Evolutionary conservation across 345 rosid species (phyloP), one percentile per base, ranked within the genome.

Genomic region (Pistacia vera): DNA sequence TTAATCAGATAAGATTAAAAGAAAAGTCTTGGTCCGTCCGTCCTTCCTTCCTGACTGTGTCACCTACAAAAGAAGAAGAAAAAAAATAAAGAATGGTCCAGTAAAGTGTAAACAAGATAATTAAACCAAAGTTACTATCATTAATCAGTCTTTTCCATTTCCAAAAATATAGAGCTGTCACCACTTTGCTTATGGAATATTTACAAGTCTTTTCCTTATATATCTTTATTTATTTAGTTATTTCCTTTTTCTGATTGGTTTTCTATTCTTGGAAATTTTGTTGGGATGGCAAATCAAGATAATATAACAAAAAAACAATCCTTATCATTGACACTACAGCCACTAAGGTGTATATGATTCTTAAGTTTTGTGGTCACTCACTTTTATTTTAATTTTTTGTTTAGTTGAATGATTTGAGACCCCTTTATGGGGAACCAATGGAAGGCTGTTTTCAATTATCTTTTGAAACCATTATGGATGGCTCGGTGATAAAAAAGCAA

Each of bases 81-180:
- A 41, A 41, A 8, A 41, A 54, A 54, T 52, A 30, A 67, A 25
- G 11, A 18, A 56, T 51, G 60, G 67, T 66, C 73, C 66, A 6
- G 17, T 25, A 25, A 25, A 25, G 25, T 25, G 33, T 5, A 28
- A 41, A 28, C 8, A 52, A 35, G 11, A 60, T 3, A 35, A 62
- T 71, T 13, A 72, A 30, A 17, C 28, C 22, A 49, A 63, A 11
- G 10, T 10, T 54, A 33, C 20, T 11, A 30, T 68, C 30, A 68
- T 49, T 51, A 25, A n/a, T 70, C 63, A 25, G 33, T 70, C 63
- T 20, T 46, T 16, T 57, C 58, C 71, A 70, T 25, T 20, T 55
- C 66, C 71, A 77, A 71, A 44, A 11, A 44, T 41, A 30, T 38
- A 58, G 60, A 65, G 64, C 74, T 68, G 70, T 73, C 81, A 54